These are phyloP conservation scores for Ophiostoma sp. DNA, from an alignment of 2,329 filamentous ascomycete genomes.

Conservation along the genomic window DNA sequence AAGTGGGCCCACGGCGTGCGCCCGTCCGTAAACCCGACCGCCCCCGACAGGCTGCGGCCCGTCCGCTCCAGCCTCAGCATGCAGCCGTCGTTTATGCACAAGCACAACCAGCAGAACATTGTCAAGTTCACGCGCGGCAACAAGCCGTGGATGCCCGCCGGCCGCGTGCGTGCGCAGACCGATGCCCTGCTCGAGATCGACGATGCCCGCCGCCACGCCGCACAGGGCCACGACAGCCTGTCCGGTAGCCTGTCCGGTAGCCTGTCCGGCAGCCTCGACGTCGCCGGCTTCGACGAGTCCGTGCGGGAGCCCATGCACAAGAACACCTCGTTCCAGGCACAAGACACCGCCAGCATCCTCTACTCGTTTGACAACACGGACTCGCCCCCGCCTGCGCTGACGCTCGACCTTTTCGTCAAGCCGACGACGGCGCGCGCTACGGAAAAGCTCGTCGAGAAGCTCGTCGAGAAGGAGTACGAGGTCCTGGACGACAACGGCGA, in stretches of 20 bases:
- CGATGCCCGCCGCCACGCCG: slow-evolving; percentile 31
- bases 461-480: slow-evolving; percentile 44
- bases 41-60: slow-evolving; percentile 24
- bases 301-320: neutral
- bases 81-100: neutral
- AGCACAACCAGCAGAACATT: slow-evolving; percentile 34
- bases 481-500: slow-evolving; percentile 43
- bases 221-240: too few relatives aligned
- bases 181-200: slow-evolving; percentile 35
- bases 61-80: slow-evolving; percentile 5
- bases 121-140: slow-evolving; percentile 34
- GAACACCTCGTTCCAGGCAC: neutral
- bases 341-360: slow-evolving; percentile 34
- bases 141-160: slow-evolving; percentile 28
- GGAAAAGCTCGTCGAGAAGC: slow-evolving; percentile 38
- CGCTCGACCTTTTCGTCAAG: slow-evolving; percentile 37
- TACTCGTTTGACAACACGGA: slow-evolving; percentile 42
- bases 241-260: neutral
- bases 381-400: slow-evolving; percentile 37
- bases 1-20: slow-evolving; percentile 42
- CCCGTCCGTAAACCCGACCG: slow-evolving; percentile 22
- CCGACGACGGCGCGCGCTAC: slow-evolving; percentile 35
- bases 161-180: slow-evolving; percentile 34
- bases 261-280: neutral
- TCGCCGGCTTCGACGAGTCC: slow-evolving; percentile 29